Percentiles rank a stretch among this genome's conserved stretches.
Conservation (phyloP, 768 basidiomycete species). For the Pleurotus platypus region DNA sequence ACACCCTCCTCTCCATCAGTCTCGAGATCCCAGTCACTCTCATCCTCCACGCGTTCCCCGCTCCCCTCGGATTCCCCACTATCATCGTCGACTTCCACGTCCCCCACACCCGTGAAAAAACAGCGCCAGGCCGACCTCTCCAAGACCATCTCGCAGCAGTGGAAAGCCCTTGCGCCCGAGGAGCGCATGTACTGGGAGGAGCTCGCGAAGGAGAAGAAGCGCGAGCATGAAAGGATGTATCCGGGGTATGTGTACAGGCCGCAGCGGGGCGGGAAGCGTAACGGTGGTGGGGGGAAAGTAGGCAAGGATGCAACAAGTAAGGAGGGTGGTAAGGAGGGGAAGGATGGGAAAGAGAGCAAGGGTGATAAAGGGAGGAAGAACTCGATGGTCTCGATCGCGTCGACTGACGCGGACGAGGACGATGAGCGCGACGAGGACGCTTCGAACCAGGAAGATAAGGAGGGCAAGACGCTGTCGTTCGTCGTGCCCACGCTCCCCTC, state of each 20-base stretch:
- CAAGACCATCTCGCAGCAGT: constrained; percentile 79
- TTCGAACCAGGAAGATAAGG: constrained; percentile 30
- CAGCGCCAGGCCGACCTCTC: constrained; percentile 74
- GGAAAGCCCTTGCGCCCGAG: constrained; percentile 64
- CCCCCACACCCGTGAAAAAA: neutral
- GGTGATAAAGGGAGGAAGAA: constrained; percentile 18
- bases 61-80: neutral
- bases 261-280: constrained; percentile 37
- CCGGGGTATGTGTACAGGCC: constrained; percentile 80
- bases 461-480: constrained; percentile 33
- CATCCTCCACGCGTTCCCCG: no score
- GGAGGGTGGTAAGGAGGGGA: no score
- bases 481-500: constrained; percentile 29
- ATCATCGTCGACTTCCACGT: no score
- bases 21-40: neutral
- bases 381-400: no score
- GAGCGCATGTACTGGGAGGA: constrained; percentile 75
- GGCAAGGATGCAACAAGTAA: no score
- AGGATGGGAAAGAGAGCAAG: constrained; percentile 12
- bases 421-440: no score
- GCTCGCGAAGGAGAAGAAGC: constrained; percentile 75
- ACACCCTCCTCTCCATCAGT: neutral
- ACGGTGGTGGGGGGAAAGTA: no score
- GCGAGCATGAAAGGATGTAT: constrained; percentile 71
- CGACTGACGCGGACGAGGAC: no score